These are phyloP conservation scores for Clitopilus hobsonii DNA, from an alignment of 768 basidiomycete species.

Conservation along the genomic window DNA sequence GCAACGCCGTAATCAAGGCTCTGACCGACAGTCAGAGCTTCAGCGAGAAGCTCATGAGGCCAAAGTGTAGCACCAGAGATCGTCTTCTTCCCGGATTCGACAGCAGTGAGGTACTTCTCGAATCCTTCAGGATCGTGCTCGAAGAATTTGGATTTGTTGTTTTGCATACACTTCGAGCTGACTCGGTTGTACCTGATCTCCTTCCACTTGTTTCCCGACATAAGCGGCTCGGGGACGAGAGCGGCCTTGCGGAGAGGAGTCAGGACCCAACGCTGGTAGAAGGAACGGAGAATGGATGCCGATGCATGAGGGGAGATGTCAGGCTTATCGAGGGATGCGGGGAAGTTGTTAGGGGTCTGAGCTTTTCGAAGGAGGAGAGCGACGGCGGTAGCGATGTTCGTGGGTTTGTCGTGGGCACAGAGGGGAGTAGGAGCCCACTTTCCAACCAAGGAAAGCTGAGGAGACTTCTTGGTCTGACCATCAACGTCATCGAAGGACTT, in stretches of 20 bases:
- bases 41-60: conserved; percentile 54
- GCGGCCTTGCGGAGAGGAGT: conserved; percentile 45
- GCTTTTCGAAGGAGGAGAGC: conserved; percentile 43
- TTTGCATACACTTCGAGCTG: conserved; percentile 57
- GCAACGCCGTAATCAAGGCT: neutral
- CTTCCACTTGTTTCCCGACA: conserved; percentile 56
- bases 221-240: conserved; percentile 52
- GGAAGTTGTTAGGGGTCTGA: conserved; percentile 18
- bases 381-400: conserved; percentile 64
- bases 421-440: conserved; percentile 71
- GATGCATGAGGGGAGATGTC: conserved; percentile 20
- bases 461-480: conserved; percentile 6
- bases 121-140: conserved; percentile 58
- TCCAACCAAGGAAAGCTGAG: conserved; percentile 44
- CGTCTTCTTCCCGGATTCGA: conserved; percentile 47
- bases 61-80: conserved; percentile 67
- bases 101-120: conserved; percentile 47
- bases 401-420: conserved; percentile 55
- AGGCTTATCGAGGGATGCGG: conserved; percentile 28
- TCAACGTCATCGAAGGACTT: conserved; percentile 20
- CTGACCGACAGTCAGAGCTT: conserved; percentile 21
- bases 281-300: conserved; percentile 43
- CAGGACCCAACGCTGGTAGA: conserved; percentile 56
- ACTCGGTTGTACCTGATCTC: conserved; percentile 57
- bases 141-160: conserved; percentile 50